A percentile compares a stretch with the other conserved stretches of the same genome.
phyloP scores from a whole-genome alignment of 2,329 filamentous ascomycete genomes.

The Cryphonectria naterciae region DNA sequence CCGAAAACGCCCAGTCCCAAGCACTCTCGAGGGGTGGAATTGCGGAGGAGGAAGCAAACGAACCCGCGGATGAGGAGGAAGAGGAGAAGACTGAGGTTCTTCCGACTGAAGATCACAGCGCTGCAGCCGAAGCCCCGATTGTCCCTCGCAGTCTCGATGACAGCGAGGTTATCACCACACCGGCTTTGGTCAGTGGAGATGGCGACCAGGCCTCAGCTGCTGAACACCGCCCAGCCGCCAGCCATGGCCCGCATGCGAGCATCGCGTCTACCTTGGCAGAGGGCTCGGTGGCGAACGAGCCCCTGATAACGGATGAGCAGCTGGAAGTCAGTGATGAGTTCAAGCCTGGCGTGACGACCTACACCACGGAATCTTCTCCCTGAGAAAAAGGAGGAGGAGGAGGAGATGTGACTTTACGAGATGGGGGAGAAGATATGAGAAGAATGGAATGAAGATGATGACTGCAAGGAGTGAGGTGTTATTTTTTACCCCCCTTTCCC shows the following conservation, averaged over 20 bases:
- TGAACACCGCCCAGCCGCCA: not conserved
- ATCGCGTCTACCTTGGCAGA: slow-evolving; percentile 2
- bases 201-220: not conserved
- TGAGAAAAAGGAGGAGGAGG: not conserved
- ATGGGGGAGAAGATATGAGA: not conserved
- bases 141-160: slow-evolving; percentile 5
- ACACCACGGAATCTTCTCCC: not conserved
- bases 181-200: not conserved
- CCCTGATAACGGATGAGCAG: slow-evolving; percentile 24
- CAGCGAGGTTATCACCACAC: not conserved
- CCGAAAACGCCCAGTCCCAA: not conserved
- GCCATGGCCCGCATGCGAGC: not conserved
- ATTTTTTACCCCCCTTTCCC: too few species aligned
- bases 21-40: not conserved
- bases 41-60: not conserved
- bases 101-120: not conserved
- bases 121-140: slow-evolving; percentile 1
- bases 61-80: not conserved
- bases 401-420: not conserved
- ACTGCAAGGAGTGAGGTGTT: not conserved
- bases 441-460: not conserved
- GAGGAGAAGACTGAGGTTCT: not conserved
- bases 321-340: slow-evolving; percentile 25
- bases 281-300: slow-evolving; percentile 8
- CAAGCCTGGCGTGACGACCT: slow-evolving; percentile 12